Evolutionary conservation across 371 early-diverging fungal genomes (phyloP), one percentile per base, ranked within the genome.

Genomic region (Umbelopsis sp.): DNA sequence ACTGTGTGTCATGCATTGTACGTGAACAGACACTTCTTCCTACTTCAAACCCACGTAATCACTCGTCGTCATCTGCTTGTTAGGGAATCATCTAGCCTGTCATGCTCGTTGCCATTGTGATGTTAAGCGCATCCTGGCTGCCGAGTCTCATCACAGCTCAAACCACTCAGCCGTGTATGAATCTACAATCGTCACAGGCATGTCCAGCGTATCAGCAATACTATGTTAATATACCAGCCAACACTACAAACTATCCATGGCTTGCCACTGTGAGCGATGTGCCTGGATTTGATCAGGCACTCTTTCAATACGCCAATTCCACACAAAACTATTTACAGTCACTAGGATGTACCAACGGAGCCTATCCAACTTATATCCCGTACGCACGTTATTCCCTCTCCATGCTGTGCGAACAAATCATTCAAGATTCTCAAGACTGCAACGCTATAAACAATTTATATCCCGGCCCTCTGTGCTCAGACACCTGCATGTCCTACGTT

Each of bases 301-400:
- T 83, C 41, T 44, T 63, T 18, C 35, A 62, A 20, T 74, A 80
- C 46, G 75, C 75, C 35, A 65, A 67, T 41, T 74, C 81, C 12
- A 44, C 77, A 1, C 53, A 46, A 24, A 63, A 68, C 37, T 83
- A 80, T 65, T 66, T 76, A 20, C 32, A 62, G 16, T 38, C 63
- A 16, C 63, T 83, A 6, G 78, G 80, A 32, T 80, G 81, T 35
- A 63, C 63, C 1, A 70, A 76, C 18, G 67, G 68, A 37, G 65
- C 76, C 25, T 66, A 62, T 44, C 50, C 70, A 22, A 22, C 69
- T 11, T 69, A 62, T 46, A 72, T 73, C 62, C 78, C 80, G 63
- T 81, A 81, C 63, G 81, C 81, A 69, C 81, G 84, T 9, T 84
- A 80, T 63, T 78, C 81, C 10, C 50, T 77, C 6, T 74, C 74